phyloP scores from a whole-genome alignment of 1,139 yeast genomes.

The Yamadazyma pseudoaaseri region DNA sequence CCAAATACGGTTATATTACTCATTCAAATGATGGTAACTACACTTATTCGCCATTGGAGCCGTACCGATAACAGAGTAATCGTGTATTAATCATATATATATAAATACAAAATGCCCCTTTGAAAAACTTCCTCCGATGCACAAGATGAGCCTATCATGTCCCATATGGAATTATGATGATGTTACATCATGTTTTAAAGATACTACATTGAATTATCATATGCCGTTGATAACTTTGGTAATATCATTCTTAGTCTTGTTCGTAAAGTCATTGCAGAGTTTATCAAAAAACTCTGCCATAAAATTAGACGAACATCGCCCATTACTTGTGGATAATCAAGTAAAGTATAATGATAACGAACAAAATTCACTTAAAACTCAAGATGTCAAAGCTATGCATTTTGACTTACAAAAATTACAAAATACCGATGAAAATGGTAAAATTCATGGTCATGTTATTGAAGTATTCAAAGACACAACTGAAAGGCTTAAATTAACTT shows the following conservation, averaged over 20 bases:
- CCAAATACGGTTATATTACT: too few species aligned
- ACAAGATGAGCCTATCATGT: constrained; percentile 14
- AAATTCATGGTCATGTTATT: constrained; percentile 50
- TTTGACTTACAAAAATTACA: constrained; percentile 48
- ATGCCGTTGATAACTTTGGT: constrained; percentile 34
- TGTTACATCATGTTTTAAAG: constrained; percentile 46
- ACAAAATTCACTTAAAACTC: constrained; percentile 8
- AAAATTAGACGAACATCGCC: constrained; percentile 15
- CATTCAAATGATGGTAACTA: too few species aligned
- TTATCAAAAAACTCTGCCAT: constrained; percentile 15
- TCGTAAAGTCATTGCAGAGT: constrained; percentile 18
- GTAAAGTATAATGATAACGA: constrained; percentile 7
- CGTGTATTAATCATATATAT: neutral
- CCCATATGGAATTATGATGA: constrained; percentile 45
- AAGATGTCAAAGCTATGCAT: constrained; percentile 42
- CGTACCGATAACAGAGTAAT: constrained; percentile 4
- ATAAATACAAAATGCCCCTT: constrained; percentile 2
- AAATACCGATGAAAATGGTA: constrained; percentile 51
- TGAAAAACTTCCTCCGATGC: neutral
- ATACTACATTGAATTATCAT: constrained; percentile 29
- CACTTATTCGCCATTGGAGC: too few species aligned
- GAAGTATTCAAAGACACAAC: constrained; percentile 40
- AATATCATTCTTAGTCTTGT: constrained; percentile 28
- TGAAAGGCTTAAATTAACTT: constrained; percentile 52
- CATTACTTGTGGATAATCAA: constrained; percentile 28